Conservation (phyloP, 192 early-diverging fungal genomes). For the Coemansia sp. region DNA sequence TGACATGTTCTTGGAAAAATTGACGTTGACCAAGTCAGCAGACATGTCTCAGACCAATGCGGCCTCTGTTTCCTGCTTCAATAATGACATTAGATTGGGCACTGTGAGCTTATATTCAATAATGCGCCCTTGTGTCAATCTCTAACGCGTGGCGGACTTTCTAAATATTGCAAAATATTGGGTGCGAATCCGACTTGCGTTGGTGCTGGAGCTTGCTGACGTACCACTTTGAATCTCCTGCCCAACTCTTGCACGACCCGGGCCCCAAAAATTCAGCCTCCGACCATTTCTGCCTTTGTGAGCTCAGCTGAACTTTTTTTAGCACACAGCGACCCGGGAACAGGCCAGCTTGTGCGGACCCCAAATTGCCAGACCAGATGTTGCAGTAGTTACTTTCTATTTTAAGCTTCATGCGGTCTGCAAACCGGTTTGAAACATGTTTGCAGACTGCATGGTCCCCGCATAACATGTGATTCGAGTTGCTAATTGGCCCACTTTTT, state of each 20-base stretch:
- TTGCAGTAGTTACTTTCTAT: background rate
- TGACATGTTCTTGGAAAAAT: background rate
- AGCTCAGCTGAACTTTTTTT: background rate
- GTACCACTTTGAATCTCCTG: background rate
- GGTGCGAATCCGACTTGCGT: background rate
- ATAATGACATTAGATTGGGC: background rate
- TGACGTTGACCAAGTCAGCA: background rate
- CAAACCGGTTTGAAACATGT: background rate
- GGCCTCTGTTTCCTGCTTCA: too few species aligned
- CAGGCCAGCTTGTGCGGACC: background rate
- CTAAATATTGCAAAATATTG: background rate
- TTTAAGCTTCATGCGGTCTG: background rate
- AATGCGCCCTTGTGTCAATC: background rate
- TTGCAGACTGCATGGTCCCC: background rate
- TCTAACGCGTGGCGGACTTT: background rate
- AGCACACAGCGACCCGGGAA: background rate
- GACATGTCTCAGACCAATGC: too few species aligned
- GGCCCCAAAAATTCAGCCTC: constrained; percentile 1
- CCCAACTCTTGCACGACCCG: background rate
- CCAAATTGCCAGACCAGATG: background rate
- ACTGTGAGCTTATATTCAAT: background rate
- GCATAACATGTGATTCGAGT: constrained; percentile 1
- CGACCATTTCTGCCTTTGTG: background rate
- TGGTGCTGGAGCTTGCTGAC: background rate
- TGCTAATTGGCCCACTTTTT: background rate